phyloP scores from a whole-genome alignment of 2,329 filamentous ascomycete species.

The Fusarium fujikuroi region DNA sequence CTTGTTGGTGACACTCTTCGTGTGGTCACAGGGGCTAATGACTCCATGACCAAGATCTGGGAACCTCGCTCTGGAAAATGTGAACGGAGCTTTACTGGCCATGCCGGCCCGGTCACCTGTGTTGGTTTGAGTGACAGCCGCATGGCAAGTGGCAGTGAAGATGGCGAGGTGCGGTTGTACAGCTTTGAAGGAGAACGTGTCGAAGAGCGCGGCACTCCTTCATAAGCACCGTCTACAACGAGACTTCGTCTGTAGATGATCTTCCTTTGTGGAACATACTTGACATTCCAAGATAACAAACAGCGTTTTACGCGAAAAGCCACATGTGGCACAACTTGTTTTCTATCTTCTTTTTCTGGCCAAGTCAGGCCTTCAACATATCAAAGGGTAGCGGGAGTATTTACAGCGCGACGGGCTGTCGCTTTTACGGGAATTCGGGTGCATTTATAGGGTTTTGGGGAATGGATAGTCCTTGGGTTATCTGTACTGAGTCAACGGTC shows the following conservation, averaged over 20 bases:
- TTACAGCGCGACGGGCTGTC: neutral
- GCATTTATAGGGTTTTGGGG: constrained; percentile 19
- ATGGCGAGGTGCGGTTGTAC: constrained; percentile 89
- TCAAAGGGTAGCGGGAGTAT: constrained; percentile 29
- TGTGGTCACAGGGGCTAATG: constrained; percentile 89
- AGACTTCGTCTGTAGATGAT: neutral
- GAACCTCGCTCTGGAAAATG: constrained; percentile 91
- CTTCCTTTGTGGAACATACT: neutral
- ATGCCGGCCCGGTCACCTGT: constrained; percentile 91
- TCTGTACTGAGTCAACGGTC: constrained; percentile 4
- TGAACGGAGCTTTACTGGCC: constrained; percentile 91
- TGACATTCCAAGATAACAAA: constrained; percentile 14
- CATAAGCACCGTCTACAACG: constrained; percentile 45
- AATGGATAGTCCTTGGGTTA: constrained; percentile 4
- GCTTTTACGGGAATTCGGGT: neutral
- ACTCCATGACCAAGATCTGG: constrained; percentile 94
- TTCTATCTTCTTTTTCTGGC: constrained; percentile 1
- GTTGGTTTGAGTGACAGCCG: constrained; percentile 89
- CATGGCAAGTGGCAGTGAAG: constrained; percentile 92
- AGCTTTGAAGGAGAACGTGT: constrained; percentile 71
- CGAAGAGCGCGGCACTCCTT: constrained; percentile 63
- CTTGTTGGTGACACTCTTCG: constrained; percentile 88
- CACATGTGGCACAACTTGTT: neutral
- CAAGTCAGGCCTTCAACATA: constrained; percentile 3
- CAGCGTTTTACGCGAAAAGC: neutral